Percentiles rank a stretch among this genome's conserved stretches.
These are phyloP conservation scores for Rehmannia glutinosa DNA, from an alignment of 257 asterid genomes.

Conservation along the genomic window DNA sequence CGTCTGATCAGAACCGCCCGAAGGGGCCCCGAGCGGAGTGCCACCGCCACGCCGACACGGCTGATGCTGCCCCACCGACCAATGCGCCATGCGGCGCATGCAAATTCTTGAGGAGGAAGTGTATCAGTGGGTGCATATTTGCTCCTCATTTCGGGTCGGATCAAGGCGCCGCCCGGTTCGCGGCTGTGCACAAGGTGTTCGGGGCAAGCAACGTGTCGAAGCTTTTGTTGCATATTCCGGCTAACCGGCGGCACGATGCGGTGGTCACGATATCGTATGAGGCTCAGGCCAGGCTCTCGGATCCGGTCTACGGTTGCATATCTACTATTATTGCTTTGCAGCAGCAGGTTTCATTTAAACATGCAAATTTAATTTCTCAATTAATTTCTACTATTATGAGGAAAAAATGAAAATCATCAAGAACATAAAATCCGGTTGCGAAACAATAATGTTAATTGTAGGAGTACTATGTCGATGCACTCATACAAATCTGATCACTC, in stretches of 20 bases:
- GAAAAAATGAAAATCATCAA: too few relatives aligned
- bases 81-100: slow-evolving; percentile 84
- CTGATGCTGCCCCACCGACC: slow-evolving; percentile 13
- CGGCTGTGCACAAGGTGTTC: slow-evolving; percentile 89
- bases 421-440: too few relatives aligned
- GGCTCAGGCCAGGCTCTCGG: slow-evolving; percentile 88
- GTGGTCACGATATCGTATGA: slow-evolving; percentile 78
- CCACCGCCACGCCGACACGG: neutral
- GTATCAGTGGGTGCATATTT: slow-evolving; percentile 69
- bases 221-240: slow-evolving; percentile 65
- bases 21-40: slow-evolving; percentile 29
- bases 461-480: too few relatives aligned
- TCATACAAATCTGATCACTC: too few relatives aligned
- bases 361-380: too few relatives aligned
- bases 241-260: slow-evolving; percentile 63
- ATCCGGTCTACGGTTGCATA: slow-evolving; percentile 88
- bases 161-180: slow-evolving; percentile 83
- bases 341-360: slow-evolving; percentile 57
- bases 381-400: too few relatives aligned
- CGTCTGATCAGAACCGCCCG: slow-evolving; percentile 31
- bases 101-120: slow-evolving; percentile 91
- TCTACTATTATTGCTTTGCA: slow-evolving; percentile 75
- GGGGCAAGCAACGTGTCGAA: slow-evolving; percentile 92
- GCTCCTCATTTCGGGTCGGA: slow-evolving; percentile 85
- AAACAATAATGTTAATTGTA: too few relatives aligned